phyloP scores from a whole-genome alignment of 2,329 filamentous ascomycete genomes.

The Pyrenophora tritici-repentis region DNA sequence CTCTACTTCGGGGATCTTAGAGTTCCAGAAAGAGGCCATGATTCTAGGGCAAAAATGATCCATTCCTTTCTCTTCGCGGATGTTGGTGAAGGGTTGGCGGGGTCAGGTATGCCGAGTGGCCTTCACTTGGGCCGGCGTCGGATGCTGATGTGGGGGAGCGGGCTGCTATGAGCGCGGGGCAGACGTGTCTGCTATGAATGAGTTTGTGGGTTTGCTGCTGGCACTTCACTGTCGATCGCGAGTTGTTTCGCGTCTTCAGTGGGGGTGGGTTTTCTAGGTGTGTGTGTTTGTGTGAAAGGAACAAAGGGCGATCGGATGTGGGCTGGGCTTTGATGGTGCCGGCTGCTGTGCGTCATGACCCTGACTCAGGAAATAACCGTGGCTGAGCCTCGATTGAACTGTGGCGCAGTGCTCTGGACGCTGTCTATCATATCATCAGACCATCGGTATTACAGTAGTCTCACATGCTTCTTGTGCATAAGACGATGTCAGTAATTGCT shows the following conservation, averaged over 20 bases:
- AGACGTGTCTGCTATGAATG: constrained; percentile 20
- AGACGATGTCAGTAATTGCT: too few species aligned
- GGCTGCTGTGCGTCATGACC: constrained; percentile 11
- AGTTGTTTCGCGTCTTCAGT: constrained; percentile 14
- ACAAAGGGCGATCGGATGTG: constrained; percentile 2
- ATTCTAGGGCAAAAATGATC: constrained; percentile 21
- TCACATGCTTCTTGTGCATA: too few species aligned
- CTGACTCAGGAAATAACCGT: constrained; percentile 17
- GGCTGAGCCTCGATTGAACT: neutral
- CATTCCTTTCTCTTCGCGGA: constrained; percentile 26
- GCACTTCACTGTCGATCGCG: constrained; percentile 9
- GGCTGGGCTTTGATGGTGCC: constrained; percentile 11
- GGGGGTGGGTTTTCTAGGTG: constrained; percentile 13
- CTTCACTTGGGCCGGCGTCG: constrained; percentile 13
- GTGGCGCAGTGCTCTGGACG: too few species aligned
- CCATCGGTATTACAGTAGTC: too few species aligned
- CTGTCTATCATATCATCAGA: too few species aligned
- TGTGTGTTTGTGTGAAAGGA: constrained; percentile 9
- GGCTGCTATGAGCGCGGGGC: constrained; percentile 17
- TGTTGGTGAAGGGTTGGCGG: constrained; percentile 5
- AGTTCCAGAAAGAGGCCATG: constrained; percentile 34
- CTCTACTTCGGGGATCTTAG: constrained; percentile 28
- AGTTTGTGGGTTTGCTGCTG: constrained; percentile 7
- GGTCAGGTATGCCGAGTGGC: constrained; percentile 6
- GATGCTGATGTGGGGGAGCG: constrained; percentile 23